These are phyloP conservation scores for Nitzschia sp. DNA, from an alignment of 108 stramenopile genomes.

Conservation along the genomic window DNA sequence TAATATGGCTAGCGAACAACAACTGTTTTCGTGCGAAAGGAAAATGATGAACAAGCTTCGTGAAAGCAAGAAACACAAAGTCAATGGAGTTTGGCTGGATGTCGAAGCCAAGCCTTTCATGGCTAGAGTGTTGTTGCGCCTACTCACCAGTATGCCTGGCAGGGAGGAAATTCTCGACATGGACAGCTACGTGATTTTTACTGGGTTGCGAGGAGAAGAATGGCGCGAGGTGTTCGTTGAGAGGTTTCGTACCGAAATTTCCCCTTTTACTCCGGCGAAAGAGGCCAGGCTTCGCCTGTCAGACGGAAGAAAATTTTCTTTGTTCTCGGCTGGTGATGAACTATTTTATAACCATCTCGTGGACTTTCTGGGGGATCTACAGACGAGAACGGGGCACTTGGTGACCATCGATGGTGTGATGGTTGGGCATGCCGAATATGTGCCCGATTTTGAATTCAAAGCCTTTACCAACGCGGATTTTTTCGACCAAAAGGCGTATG, in stretches of 20 bases:
- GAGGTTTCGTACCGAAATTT: conserved; percentile 28
- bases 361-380: neutral
- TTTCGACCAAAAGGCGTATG: neutral
- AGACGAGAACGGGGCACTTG: too few species aligned
- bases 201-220: neutral
- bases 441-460: neutral
- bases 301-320: neutral
- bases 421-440: neutral
- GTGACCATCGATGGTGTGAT: neutral
- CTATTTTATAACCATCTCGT: neutral
- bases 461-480: neutral
- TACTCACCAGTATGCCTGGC: conserved; percentile 2
- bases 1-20: neutral
- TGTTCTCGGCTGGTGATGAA: neutral
- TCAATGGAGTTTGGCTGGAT: conserved; percentile 22
- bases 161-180: neutral
- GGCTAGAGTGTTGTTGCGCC: conserved; percentile 14
- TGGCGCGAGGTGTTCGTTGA: conserved; percentile 37
- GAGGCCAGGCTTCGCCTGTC: neutral
- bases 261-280: conserved; percentile 23
- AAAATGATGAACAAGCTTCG: neutral
- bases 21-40: neutral
- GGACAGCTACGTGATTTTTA: neutral
- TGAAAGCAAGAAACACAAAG: neutral
- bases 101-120: neutral